Evolutionary conservation across 257 asterid species (phyloP), one percentile per base, ranked within the genome.

Genomic region (Solanum gracilifrons): DNA sequence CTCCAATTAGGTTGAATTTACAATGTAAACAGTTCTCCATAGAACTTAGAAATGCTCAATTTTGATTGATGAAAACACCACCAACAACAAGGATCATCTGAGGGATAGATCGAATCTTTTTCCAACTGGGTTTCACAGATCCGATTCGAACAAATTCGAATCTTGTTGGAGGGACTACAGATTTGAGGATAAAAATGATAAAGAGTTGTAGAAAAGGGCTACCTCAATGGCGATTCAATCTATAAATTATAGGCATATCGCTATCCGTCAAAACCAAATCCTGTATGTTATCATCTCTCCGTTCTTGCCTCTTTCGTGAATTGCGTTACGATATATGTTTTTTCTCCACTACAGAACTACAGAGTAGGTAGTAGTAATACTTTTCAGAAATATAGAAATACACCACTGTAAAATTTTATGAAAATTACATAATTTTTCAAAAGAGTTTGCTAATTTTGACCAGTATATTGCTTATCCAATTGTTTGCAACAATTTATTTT

Each of bases 211-310:
- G 13, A 90, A 88, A 86, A 60, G 89, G 89, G 87, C 86, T 90
- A 90, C 95, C 91, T 90, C 31, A 9, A n/a, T 76, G 82, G 31
- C 82, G 33, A 76, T 76, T 76, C 62, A 39, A 16, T 73, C 20
- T 21, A 10, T 35, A 35, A 21, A 74, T 74, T 35, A 32, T 33
- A 18, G 36, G 12, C 37, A 69, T 13, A 69, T 69, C 75, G 11
- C 75, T 13, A 27, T 68, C 74, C 21, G 33, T 5, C 10, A 36
- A 76, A 23, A 37, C 23, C 6, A 76, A 76, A n/a, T 29, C 13
- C 33, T 39, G 60, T 23, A 15, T n/a, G 31, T 77, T 36, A 32
- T 13, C 84, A 37, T 76, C 55, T 36, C 55, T 36, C 32, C 13
- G 46, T 33, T 37, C 31, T 74, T 74, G 82, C 46, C 31, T 74